These are phyloP conservation scores for Eucalyptus shirleyi DNA, from an alignment of 345 rosid genomes.

Conservation along the genomic window DNA sequence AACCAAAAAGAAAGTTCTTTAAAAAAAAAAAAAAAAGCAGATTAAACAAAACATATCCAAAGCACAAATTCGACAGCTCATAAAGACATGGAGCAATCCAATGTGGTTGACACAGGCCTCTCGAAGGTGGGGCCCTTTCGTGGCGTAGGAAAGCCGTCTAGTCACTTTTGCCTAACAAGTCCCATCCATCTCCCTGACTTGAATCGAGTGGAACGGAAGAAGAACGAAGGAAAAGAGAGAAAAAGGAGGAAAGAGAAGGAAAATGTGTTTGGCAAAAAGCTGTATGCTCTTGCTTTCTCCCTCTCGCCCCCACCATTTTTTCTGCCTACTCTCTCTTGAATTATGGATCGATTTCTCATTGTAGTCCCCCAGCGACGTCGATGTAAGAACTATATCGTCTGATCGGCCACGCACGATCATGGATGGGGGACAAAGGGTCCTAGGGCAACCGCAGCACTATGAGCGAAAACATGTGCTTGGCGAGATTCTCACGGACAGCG, in stretches of 20 bases:
- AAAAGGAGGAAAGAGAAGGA: not conserved
- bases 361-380: accelerated
- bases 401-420: not conserved
- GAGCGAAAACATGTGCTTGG: not conserved
- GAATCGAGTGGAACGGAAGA: not conserved
- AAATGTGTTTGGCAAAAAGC: not conserved
- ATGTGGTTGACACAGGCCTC: not conserved
- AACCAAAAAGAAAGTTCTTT: not conserved
- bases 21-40: not conserved
- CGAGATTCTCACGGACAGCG: not conserved
- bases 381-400: not conserved
- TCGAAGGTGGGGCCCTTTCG: not conserved
- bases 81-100: not conserved
- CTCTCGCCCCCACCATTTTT: not conserved
- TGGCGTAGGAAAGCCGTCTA: not conserved
- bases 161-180: not conserved
- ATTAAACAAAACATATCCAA: not conserved
- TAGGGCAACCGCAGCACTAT: not conserved
- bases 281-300: not conserved
- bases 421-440: not conserved
- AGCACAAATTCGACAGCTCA: not conserved
- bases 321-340: not conserved
- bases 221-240: not conserved
- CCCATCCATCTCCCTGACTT: not conserved
- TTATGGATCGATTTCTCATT: not conserved